Evolutionary conservation across 1,284 basidiomycete genomes (phyloP).

Genomic region (Naganishia sp.): DNA sequence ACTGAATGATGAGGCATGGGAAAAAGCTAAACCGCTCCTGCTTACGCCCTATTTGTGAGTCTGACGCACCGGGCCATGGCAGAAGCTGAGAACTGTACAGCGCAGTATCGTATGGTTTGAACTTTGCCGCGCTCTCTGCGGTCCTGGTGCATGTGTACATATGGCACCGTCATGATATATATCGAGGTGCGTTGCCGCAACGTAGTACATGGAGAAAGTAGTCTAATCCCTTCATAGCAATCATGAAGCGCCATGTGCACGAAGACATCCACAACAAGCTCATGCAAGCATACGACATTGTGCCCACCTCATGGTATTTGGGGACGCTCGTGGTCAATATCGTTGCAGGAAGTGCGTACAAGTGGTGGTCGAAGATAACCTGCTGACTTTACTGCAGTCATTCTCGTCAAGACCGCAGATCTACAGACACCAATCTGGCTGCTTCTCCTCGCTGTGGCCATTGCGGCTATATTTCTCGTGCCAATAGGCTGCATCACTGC

Average conservation of each 20-base stretch:
- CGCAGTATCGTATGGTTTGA: slow-evolving; percentile 53
- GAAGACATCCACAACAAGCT: slow-evolving; percentile 54
- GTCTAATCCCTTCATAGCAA: slow-evolving; percentile 39
- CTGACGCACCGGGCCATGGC: background rate
- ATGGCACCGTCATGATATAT: slow-evolving; percentile 58
- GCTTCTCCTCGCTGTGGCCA: slow-evolving; percentile 54
- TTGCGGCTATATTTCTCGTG: slow-evolving; percentile 53
- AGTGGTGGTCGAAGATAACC: background rate
- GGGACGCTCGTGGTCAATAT: slow-evolving; percentile 48
- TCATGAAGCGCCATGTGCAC: slow-evolving; percentile 46
- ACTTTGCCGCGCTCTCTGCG: slow-evolving; percentile 57
- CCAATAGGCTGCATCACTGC: slow-evolving; percentile 58
- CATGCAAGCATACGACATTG: slow-evolving; percentile 48
- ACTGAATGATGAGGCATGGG: slow-evolving; percentile 54
- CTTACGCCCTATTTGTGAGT: slow-evolving; percentile 58
- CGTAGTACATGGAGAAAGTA: slow-evolving; percentile 9
- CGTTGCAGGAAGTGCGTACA: slow-evolving; percentile 43
- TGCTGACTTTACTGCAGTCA: slow-evolving; percentile 38
- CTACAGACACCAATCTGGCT: slow-evolving; percentile 59
- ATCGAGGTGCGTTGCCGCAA: slow-evolving; percentile 39
- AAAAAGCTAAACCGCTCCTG: slow-evolving; percentile 52
- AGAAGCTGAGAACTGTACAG: slow-evolving; percentile 32
- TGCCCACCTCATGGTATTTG: slow-evolving; percentile 53
- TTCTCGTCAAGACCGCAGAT: slow-evolving; percentile 56
- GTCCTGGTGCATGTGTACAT: slow-evolving; percentile 58